Base-by-base conservation (phyloP, 1,284 basidiomycete species). In the Vanrija humicola region DNA sequence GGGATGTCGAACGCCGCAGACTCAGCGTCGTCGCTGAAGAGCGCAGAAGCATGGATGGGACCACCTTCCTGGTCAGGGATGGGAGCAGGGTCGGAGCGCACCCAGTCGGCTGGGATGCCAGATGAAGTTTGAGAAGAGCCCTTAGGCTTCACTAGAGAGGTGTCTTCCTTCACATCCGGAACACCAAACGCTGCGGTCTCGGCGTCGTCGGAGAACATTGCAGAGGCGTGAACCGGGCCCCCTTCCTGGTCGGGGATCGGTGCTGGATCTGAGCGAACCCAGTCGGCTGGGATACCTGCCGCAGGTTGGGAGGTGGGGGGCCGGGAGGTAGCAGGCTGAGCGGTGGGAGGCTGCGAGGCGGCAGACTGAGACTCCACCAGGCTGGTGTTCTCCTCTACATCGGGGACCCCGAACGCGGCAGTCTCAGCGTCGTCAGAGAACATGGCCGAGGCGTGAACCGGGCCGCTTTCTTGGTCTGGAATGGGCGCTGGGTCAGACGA, bases 351-450 rank as follows among this genome's bases (percentile, higher is more conserved):
- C n/a, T n/a, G n/a, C n/a, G n/a, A n/a, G n/a, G 18, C 40, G 5
- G 5, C 42, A 50, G 42, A 9, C 19, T 19, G 25, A 23, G 43
- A 26, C 18, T 26, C 26, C 38, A 15, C 6, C 10, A 15, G 14
- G 19, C 28, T 16, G 8, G 21, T 21, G 15, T 50, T 26, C 38
- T 39, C 43, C 34, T 23, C n/a, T 1, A 38, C 38, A 4, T 26
- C 26, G 8, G 43, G 23, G 18, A 52, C 46, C 12, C 48, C 46
- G 28, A 55, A 52, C 12, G 57, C 57, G 4, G 29, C 45, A 3
- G 34, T 40, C 19, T 52, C 46, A 12, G 29, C 50, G 19, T 54
- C 57, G n/a, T 54, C 57, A 3, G 57, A 40, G 25, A 63, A 52
- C 10, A 60, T 51, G 1, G 58, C 54, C 14, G 23, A 9, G 8